A percentile compares a stretch with the other conserved stretches of the same genome.
phyloP scores from a whole-genome alignment of 2,329 filamentous ascomycete genomes.

The Salinomyces thailandicus region DNA sequence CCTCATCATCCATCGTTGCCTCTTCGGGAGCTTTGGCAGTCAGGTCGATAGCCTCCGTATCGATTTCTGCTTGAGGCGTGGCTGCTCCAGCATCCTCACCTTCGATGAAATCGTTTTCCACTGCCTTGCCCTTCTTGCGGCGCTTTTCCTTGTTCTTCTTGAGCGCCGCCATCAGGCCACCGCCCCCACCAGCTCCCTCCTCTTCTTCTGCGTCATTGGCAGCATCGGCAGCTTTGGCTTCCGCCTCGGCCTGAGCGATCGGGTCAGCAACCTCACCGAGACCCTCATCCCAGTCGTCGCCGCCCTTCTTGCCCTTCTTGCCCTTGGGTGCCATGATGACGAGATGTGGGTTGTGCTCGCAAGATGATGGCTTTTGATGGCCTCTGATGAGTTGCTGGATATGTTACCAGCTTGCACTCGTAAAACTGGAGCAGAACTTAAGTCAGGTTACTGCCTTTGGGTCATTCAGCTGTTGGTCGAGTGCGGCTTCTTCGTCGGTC shows the following conservation, averaged over 20 bases:
- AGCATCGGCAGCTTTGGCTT: constrained; percentile 36
- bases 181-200: constrained; percentile 38
- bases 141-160: constrained; percentile 57
- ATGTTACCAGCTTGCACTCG: too few species aligned
- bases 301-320: constrained; percentile 76
- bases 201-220: constrained; percentile 41
- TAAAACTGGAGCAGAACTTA: too few species aligned
- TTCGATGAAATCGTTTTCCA: constrained; percentile 59
- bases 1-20: constrained; percentile 55
- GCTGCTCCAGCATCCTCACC: constrained; percentile 46
- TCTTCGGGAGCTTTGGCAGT: constrained; percentile 66
- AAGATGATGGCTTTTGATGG: constrained; percentile 1
- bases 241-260: constrained; percentile 39
- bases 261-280: constrained; percentile 68
- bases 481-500: constrained; percentile 12
- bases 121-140: constrained; percentile 75
- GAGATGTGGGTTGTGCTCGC: constrained; percentile 1
- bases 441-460: too few species aligned
- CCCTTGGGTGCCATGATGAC: constrained; percentile 77
- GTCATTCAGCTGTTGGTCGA: constrained; percentile 21
- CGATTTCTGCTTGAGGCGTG: constrained; percentile 21
- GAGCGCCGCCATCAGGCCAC: constrained; percentile 39
- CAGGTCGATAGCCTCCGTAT: constrained; percentile 31
- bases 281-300: constrained; percentile 92
- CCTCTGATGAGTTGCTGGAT: constrained; percentile 3